phyloP scores from a whole-genome alignment of 169 alveolate genomes.

The Plasmodium ovale region DNA sequence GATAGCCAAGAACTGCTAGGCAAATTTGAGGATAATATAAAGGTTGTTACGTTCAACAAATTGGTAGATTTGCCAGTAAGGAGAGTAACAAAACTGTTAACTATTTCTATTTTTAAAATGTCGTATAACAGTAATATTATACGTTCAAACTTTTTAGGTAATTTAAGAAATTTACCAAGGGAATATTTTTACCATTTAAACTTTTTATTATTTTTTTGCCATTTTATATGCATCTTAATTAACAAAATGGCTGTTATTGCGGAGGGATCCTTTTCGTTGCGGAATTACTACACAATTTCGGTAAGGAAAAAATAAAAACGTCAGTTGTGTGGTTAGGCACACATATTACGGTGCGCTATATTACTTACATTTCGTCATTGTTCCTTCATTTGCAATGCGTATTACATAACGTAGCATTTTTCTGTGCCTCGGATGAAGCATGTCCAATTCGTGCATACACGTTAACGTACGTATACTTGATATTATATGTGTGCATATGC shows the following conservation, averaged over 20 bases:
- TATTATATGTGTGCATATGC: no score
- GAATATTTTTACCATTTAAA: conserved; percentile 19
- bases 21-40: conserved; percentile 26
- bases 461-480: no score
- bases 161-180: conserved; percentile 1
- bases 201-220: conserved; percentile 25
- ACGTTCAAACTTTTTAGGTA: not conserved
- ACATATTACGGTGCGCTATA: no score
- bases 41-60: conserved; percentile 16
- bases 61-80: conserved; percentile 14
- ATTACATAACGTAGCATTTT: no score
- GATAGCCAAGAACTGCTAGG: conserved; percentile 17
- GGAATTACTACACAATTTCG: conserved; percentile 28
- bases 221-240: conserved; percentile 25
- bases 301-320: conserved; percentile 8
- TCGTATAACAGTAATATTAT: conserved; percentile 36
- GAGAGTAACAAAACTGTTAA: conserved; percentile 19
- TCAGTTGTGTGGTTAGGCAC: not conserved
- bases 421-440: no score
- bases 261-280: conserved; percentile 3
- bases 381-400: no score
- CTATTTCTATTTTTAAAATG: conserved; percentile 32
- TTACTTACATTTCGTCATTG: no score
- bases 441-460: no score
- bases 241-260: not conserved